Conservation (phyloP, 2,329 filamentous ascomycete genomes). For the Aspergillus proliferans region DNA sequence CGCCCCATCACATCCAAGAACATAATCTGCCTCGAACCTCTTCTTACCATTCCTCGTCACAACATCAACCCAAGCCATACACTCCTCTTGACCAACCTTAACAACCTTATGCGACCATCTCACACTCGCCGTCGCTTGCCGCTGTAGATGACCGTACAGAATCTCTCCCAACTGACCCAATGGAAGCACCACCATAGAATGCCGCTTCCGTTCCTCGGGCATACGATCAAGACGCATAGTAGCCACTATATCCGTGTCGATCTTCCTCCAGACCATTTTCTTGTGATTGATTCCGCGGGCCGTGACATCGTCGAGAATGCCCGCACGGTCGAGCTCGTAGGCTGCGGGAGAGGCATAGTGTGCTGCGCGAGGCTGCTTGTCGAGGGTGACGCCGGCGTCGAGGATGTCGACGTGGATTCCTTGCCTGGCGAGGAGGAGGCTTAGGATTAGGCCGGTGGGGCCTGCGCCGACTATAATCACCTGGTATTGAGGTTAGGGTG, state of each 20-base stretch:
- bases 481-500: slow-evolving; percentile 2
- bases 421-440: slow-evolving; percentile 25
- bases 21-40: slow-evolving; percentile 42
- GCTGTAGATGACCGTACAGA: slow-evolving; percentile 34
- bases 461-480: slow-evolving; percentile 29
- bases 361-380: slow-evolving; percentile 56
- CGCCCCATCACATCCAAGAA: slow-evolving; percentile 52
- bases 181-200: slow-evolving; percentile 40
- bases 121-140: slow-evolving; percentile 28
- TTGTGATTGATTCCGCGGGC: slow-evolving; percentile 37
- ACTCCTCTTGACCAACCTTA: slow-evolving; percentile 42
- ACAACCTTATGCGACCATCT: slow-evolving; percentile 46
- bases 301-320: slow-evolving; percentile 50
- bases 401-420: slow-evolving; percentile 35
- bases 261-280: slow-evolving; percentile 42
- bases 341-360: slow-evolving; percentile 56
- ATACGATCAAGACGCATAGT: slow-evolving; percentile 19
- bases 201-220: slow-evolving; percentile 20
- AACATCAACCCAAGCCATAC: slow-evolving; percentile 38
- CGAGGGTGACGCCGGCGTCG: slow-evolving; percentile 50
- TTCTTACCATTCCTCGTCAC: slow-evolving; percentile 9
- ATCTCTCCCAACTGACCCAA: slow-evolving; percentile 40
- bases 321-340: slow-evolving; percentile 54
- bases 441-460: slow-evolving; percentile 26
- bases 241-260: slow-evolving; percentile 30